These are phyloP conservation scores for Podospora conica DNA, from an alignment of 495 filamentous ascomycete species.

Conservation along the genomic window DNA sequence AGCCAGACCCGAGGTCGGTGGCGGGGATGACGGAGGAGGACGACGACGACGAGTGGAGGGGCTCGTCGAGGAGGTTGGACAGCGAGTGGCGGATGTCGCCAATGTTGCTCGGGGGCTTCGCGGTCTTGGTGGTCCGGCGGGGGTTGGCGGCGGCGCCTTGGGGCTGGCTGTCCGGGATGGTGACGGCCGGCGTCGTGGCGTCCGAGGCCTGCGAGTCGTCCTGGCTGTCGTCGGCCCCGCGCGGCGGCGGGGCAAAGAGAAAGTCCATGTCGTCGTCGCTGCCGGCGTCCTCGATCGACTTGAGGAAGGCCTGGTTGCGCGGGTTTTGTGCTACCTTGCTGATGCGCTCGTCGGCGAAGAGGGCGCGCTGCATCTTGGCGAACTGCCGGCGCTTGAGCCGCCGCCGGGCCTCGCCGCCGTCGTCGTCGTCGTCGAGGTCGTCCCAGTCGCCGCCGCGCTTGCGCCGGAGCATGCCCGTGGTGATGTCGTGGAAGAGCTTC, in stretches of 20 bases:
- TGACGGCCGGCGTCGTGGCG: slow-evolving; percentile 19
- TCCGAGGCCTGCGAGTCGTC: slow-evolving; percentile 39
- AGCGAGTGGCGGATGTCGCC: slow-evolving; percentile 73
- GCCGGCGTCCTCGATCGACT: slow-evolving; percentile 77
- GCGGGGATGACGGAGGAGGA: slow-evolving; percentile 39
- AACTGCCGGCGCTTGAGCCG: slow-evolving; percentile 82
- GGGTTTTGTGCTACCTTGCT: slow-evolving; percentile 87
- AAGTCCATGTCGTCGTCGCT: slow-evolving; percentile 77
- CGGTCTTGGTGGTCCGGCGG: slow-evolving; percentile 58
- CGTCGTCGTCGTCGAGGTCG: slow-evolving; percentile 82
- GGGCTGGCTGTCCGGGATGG: slow-evolving; percentile 44
- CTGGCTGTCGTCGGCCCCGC: slow-evolving; percentile 17
- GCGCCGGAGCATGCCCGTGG: slow-evolving; percentile 74
- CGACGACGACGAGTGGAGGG: slow-evolving; percentile 22
- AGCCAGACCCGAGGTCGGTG: slow-evolving; percentile 38
- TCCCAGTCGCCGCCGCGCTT: slow-evolving; percentile 68
- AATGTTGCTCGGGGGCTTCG: slow-evolving; percentile 58
- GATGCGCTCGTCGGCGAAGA: slow-evolving; percentile 85
- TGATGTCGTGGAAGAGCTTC: slow-evolving; percentile 88
- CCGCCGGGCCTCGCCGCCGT: slow-evolving; percentile 68
- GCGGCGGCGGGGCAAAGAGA: slow-evolving; percentile 48
- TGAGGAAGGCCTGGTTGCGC: slow-evolving; percentile 82
- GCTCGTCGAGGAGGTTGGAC: slow-evolving; percentile 74
- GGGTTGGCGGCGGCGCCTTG: slow-evolving; percentile 32
- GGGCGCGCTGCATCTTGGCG: slow-evolving; percentile 82